phyloP scores from a whole-genome alignment of 495 filamentous ascomycete genomes.

The Aspergillus leporis region DNA sequence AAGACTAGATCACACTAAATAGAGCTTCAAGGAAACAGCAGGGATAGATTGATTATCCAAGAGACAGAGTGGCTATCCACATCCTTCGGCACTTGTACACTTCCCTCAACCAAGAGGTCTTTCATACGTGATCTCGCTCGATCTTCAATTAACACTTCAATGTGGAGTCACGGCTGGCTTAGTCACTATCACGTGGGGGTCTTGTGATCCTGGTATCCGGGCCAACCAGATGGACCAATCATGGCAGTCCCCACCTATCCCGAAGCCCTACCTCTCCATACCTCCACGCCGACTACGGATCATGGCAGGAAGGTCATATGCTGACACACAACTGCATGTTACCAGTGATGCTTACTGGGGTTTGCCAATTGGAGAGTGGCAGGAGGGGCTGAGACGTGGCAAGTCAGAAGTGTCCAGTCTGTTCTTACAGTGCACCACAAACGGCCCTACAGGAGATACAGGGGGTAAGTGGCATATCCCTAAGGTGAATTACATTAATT shows the following conservation, averaged over 20 bases:
- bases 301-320: not conserved
- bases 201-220: slow-evolving; percentile 21
- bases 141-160: not conserved
- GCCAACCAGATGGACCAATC: slow-evolving; percentile 22
- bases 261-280: not conserved
- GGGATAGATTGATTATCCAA: not conserved
- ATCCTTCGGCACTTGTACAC: not conserved
- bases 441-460: not conserved
- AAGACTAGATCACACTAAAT: not conserved
- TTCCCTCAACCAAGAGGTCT: not conserved
- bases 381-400: not conserved
- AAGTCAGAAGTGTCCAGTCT: not conserved
- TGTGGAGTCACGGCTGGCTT: slow-evolving; percentile 18
- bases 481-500: not conserved
- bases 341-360: no score
- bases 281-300: not conserved
- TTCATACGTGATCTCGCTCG: not conserved
- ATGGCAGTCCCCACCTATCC: slow-evolving; percentile 1
- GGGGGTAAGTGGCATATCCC: not conserved
- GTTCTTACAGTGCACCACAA: not conserved
- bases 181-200: slow-evolving; percentile 26
- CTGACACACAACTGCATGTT: not conserved
- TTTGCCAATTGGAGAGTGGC: not conserved
- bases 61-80: not conserved
- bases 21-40: not conserved